Conservation (phyloP, 2,329 filamentous ascomycete genomes). For the Aspergillus fructus region DNA sequence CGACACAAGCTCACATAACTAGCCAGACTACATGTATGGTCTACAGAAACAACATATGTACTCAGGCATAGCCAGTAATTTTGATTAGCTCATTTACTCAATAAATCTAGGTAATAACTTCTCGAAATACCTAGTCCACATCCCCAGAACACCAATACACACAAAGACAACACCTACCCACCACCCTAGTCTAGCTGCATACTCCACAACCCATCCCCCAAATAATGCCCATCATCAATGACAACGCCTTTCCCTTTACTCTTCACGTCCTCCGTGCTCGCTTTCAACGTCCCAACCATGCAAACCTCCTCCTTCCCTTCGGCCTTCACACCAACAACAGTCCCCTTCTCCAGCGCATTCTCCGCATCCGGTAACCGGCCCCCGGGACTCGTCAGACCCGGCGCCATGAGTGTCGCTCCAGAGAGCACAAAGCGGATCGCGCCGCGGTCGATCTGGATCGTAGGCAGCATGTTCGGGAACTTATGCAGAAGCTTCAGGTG, state of each 20-base stretch:
- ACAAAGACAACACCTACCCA: not conserved
- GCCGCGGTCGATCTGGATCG: slow-evolving; percentile 86
- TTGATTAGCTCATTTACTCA: slow-evolving; percentile 10
- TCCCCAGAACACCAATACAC: not conserved
- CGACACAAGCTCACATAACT: not conserved
- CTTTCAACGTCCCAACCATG: slow-evolving; percentile 78
- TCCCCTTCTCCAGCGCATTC: slow-evolving; percentile 70
- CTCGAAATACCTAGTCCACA: not conserved
- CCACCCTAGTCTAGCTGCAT: slow-evolving; percentile 55
- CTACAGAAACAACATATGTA: not conserved
- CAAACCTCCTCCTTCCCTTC: slow-evolving; percentile 94
- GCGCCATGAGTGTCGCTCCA: slow-evolving; percentile 94
- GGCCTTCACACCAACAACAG: slow-evolving; percentile 83
- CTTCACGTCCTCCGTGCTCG: slow-evolving; percentile 88
- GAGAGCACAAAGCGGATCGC: slow-evolving; percentile 95
- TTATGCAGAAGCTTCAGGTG: slow-evolving; percentile 87
- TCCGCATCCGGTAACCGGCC: slow-evolving; percentile 69
- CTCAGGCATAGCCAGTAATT: slow-evolving; percentile 5
- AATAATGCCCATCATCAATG: slow-evolving; percentile 88
- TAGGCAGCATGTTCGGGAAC: slow-evolving; percentile 81
- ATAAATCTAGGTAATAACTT: not conserved
- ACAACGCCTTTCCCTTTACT: slow-evolving; percentile 91
- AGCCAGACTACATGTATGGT: not conserved
- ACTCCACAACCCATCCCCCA: slow-evolving; percentile 92
- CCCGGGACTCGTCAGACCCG: slow-evolving; percentile 80